These are phyloP conservation scores for Davidsoniella australis DNA, from an alignment of 2,329 filamentous ascomycete species.

Conservation along the genomic window DNA sequence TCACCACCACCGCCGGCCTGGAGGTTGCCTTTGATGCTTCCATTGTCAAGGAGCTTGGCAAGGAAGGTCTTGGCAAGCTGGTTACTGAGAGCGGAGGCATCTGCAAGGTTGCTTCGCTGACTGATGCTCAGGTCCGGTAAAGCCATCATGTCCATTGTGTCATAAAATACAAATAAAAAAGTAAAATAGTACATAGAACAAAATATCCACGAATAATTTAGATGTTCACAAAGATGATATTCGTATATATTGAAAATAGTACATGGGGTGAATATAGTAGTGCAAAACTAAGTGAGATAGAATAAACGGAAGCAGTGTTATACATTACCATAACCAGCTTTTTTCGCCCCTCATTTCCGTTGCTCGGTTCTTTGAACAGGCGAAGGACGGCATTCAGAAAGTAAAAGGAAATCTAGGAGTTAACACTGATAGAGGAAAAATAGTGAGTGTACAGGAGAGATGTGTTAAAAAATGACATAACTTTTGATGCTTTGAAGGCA, in stretches of 20 bases:
- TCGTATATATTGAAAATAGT: neutral
- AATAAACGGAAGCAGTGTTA: too few relatives aligned
- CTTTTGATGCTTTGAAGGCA: neutral
- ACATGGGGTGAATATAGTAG: neutral
- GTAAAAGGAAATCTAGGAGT: neutral
- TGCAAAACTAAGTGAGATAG: neutral
- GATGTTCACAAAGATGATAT: too few relatives aligned
- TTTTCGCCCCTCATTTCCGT: too few relatives aligned
- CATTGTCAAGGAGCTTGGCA: conserved; percentile 59
- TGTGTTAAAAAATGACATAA: neutral
- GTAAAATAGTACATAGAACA: neutral
- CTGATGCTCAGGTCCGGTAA: conserved; percentile 69
- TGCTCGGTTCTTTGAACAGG: neutral
- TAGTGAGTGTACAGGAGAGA: neutral
- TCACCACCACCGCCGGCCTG: conserved; percentile 67
- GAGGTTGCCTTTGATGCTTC: conserved; percentile 77
- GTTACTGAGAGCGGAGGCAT: conserved; percentile 61
- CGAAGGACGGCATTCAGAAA: neutral
- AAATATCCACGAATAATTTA: neutral
- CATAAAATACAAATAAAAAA: neutral
- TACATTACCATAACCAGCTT: too few relatives aligned
- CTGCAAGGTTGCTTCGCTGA: conserved; percentile 70
- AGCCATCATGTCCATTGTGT: neutral
- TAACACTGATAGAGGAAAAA: neutral
- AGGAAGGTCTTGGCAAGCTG: conserved; percentile 49